Evolutionary conservation across 1,284 basidiomycete species (phyloP).

Genomic region (Heterobasidion annosum): DNA sequence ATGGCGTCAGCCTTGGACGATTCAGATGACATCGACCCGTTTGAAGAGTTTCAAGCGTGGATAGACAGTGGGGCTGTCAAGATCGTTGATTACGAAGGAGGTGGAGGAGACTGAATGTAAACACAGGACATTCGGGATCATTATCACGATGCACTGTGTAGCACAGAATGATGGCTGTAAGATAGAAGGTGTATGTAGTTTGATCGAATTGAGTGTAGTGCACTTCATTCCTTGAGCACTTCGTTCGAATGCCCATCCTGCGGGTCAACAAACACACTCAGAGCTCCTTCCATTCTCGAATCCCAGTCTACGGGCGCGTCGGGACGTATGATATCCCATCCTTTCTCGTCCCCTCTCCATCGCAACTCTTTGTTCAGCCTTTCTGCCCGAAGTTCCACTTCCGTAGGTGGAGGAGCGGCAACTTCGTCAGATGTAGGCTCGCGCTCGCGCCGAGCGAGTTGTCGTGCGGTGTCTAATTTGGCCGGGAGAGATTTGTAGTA

Average conservation of each 20-base stretch:
- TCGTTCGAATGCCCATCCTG: not conserved
- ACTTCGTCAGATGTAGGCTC: conserved; percentile 82
- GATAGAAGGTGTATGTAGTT: not conserved
- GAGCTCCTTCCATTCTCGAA: conserved; percentile 53
- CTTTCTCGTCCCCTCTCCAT: conserved; percentile 72
- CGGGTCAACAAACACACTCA: conserved; percentile 56
- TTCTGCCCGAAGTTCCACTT: conserved; percentile 80
- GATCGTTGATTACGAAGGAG: not conserved
- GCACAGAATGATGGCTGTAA: not conserved
- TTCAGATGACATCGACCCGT: conserved; percentile 17
- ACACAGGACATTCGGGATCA: not conserved
- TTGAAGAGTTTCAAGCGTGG: conserved; percentile 42
- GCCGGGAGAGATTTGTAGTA: conserved; percentile 74
- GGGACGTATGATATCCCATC: conserved; percentile 71
- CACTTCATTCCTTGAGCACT: not conserved
- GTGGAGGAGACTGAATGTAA: not conserved
- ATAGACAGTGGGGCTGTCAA: conserved; percentile 12
- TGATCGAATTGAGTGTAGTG: not conserved
- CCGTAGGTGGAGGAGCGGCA: conserved; percentile 76
- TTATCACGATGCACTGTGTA: not conserved
- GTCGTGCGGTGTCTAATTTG: conserved; percentile 70
- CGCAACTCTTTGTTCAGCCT: conserved; percentile 79
- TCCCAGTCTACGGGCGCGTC: conserved; percentile 68
- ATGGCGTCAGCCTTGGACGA: not conserved
- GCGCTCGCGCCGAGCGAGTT: conserved; percentile 68